Conservation (phyloP, 2,329 filamentous ascomycete species). For the Dryadomyces quercivorus region DNA sequence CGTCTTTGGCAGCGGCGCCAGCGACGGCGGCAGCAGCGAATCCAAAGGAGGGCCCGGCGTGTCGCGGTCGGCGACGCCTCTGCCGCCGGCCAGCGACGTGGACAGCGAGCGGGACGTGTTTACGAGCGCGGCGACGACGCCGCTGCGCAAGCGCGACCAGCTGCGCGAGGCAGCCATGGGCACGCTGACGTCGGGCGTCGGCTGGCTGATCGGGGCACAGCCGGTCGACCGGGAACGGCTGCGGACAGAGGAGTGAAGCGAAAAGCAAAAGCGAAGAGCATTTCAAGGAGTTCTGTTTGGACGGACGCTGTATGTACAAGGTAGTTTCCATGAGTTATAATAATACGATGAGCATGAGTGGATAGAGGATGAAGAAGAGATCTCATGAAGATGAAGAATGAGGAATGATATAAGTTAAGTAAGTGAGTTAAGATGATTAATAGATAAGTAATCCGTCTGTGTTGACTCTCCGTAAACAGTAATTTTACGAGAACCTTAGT, state of each 20-base stretch:
- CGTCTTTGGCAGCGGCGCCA: not conserved
- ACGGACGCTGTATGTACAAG: no score
- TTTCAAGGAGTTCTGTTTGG: not conserved
- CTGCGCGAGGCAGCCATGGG: slow-evolving; percentile 53
- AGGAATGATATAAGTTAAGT: no score
- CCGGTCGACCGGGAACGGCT: slow-evolving; percentile 17
- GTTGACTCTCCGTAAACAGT: no score
- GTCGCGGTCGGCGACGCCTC: not conserved
- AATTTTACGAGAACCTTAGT: no score
- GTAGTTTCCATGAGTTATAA: no score
- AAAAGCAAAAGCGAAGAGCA: not conserved
- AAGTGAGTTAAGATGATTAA: no score
- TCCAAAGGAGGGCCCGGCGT: no score
- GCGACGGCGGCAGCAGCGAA: not conserved
- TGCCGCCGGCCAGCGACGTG: slow-evolving; percentile 1
- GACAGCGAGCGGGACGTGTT: not conserved
- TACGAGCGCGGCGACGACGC: slow-evolving; percentile 3
- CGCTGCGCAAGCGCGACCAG: slow-evolving; percentile 60
- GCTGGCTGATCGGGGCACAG: slow-evolving; percentile 53
- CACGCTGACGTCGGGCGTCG: slow-evolving; percentile 54
- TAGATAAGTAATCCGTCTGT: no score
- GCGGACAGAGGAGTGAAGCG: not conserved
- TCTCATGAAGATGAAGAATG: no score
- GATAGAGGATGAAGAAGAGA: no score
- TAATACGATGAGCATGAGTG: no score